These are phyloP conservation scores for Diaporthe velutina DNA, from an alignment of 2,329 filamentous ascomycete species.

Conservation along the genomic window DNA sequence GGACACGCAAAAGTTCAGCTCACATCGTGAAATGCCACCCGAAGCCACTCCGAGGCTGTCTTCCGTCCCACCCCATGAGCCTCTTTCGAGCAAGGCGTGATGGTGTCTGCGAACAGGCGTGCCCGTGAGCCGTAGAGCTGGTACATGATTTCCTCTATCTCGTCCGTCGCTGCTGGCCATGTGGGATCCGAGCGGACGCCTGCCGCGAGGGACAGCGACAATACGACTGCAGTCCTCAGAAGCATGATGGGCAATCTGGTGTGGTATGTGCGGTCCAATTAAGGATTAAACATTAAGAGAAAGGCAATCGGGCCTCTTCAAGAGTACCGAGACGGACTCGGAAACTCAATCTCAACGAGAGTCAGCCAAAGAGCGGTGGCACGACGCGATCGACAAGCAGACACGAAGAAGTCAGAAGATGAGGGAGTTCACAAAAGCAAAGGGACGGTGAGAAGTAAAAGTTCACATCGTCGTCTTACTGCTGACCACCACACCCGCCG, in stretches of 20 bases:
- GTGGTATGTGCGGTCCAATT: background rate
- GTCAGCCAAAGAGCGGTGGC: background rate
- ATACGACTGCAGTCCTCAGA: background rate
- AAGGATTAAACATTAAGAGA: constrained; percentile 5
- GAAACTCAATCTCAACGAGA: background rate
- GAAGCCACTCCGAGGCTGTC: constrained; percentile 72
- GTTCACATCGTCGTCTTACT: background rate
- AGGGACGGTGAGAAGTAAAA: background rate
- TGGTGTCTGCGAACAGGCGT: constrained; percentile 67
- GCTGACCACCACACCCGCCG: constrained; percentile 25
- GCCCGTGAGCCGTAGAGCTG: constrained; percentile 67
- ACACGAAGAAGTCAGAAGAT: background rate
- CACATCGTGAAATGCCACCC: constrained; percentile 71
- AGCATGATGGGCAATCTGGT: background rate
- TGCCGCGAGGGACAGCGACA: constrained; percentile 50
- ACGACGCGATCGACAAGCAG: background rate
- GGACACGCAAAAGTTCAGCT: background rate
- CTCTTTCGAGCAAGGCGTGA: constrained; percentile 69
- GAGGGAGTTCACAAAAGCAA: background rate
- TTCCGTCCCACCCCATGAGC: constrained; percentile 66
- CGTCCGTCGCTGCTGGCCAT: constrained; percentile 71
- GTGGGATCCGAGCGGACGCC: constrained; percentile 62
- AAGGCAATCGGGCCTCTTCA: background rate
- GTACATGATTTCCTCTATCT: constrained; percentile 74
- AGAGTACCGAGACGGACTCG: background rate